Evolutionary conservation across 2,329 filamentous ascomycete species (phyloP).

Genomic region (Tolypocladium tundrense): DNA sequence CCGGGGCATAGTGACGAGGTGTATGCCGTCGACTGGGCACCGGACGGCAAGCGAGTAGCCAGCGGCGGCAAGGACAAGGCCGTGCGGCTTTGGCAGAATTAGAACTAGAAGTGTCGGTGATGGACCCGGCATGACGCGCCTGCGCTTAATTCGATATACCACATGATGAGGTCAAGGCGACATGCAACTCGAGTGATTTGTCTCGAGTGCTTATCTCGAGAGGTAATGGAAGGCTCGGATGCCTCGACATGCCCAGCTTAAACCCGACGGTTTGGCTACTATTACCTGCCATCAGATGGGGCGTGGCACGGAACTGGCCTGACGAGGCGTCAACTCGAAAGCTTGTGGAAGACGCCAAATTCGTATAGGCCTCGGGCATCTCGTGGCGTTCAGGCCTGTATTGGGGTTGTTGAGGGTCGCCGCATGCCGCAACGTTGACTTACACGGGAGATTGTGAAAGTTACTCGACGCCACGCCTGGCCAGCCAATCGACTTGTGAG

Average conservation of each 20-base stretch:
- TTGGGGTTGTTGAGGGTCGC: no score
- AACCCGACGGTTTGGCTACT: neutral
- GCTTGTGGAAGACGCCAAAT: neutral
- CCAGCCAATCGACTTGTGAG: neutral
- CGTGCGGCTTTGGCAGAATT: slow-evolving; percentile 57
- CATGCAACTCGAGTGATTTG: neutral
- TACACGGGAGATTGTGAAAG: neutral
- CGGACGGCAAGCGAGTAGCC: slow-evolving; percentile 77
- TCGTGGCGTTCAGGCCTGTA: neutral
- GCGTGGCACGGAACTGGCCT: neutral
- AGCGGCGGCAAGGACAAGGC: slow-evolving; percentile 91
- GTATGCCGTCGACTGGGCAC: slow-evolving; percentile 90
- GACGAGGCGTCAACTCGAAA: neutral
- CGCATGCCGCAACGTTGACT: neutral
- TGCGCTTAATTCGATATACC: neutral
- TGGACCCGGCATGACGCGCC: neutral
- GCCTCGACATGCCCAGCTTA: neutral
- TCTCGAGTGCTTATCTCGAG: neutral
- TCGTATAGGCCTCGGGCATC: neutral
- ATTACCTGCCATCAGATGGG: neutral
- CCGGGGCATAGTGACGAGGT: slow-evolving; percentile 90
- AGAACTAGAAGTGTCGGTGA: slow-evolving; percentile 7
- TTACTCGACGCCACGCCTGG: neutral
- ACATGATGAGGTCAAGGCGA: neutral
- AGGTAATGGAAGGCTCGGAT: neutral